Evolutionary conservation across 306 rosid genomes (phyloP).

Genomic region (Pyrus bretschneideri): DNA sequence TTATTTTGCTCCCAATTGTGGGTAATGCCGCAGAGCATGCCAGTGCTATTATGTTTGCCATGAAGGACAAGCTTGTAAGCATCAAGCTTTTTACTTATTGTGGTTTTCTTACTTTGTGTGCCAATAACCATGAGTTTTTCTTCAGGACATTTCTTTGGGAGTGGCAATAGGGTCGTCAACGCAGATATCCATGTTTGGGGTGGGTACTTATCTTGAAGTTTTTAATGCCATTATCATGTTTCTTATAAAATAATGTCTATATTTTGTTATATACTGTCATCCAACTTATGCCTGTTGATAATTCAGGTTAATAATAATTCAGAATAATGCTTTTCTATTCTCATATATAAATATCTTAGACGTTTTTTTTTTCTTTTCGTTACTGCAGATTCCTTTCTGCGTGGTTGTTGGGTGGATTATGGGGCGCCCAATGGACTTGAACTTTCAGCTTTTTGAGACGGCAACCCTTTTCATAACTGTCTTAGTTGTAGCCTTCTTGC

Average conservation of each 20-base stretch:
- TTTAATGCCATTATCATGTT: background rate
- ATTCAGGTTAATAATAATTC: background rate
- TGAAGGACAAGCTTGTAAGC: constrained; percentile 82
- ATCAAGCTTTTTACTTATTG: constrained; percentile 4
- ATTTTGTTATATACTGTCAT: background rate
- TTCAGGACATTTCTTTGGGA: constrained; percentile 74
- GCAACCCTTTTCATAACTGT: constrained; percentile 62
- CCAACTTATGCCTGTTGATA: background rate
- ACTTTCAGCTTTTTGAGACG: constrained; percentile 82
- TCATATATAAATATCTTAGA: background rate
- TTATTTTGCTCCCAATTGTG: constrained; percentile 76
- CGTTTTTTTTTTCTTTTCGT: background rate
- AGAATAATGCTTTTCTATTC: background rate
- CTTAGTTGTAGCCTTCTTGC: constrained; percentile 65
- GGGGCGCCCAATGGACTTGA: constrained; percentile 67
- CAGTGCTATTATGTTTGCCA: constrained; percentile 79
- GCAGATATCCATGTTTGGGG: constrained; percentile 81
- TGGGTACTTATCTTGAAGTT: constrained; percentile 18
- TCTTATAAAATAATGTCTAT: background rate
- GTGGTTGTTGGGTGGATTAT: constrained; percentile 71
- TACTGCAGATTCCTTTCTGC: constrained; percentile 74
- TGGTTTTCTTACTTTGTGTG: background rate
- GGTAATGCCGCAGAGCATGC: constrained; percentile 95
- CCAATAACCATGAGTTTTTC: constrained; percentile 13
- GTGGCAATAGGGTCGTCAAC: constrained; percentile 83